phyloP scores from a whole-genome alignment of 2,329 filamentous ascomycete species.

The Aspergillus sp. region DNA sequence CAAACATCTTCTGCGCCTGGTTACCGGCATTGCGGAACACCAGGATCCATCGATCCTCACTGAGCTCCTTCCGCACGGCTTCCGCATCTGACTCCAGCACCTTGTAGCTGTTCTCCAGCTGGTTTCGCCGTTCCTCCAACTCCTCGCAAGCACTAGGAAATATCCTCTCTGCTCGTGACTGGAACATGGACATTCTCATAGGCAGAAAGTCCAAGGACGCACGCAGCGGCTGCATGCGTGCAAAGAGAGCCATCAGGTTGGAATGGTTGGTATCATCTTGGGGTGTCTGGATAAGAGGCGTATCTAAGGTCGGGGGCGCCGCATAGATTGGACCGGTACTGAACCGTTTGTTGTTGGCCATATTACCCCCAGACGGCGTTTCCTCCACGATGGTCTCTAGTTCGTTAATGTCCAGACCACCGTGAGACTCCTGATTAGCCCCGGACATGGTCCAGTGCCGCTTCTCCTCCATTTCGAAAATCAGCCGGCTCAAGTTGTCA shows the following conservation, averaged over 20 bases:
- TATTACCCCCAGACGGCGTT: conserved; percentile 54
- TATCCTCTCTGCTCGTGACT: conserved; percentile 64
- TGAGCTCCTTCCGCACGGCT: conserved; percentile 77
- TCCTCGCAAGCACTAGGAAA: conserved; percentile 92
- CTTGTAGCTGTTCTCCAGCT: conserved; percentile 77
- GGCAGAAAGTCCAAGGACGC: conserved; percentile 93
- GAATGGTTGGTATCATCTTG: conserved; percentile 85
- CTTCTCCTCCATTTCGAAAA: conserved; percentile 98
- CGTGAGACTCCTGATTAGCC: conserved; percentile 45
- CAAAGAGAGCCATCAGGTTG: conserved; percentile 80
- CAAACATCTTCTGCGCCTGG: conserved; percentile 93
- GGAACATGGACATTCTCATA: conserved; percentile 85
- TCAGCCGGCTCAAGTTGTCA: conserved; percentile 68
- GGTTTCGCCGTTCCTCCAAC: conserved; percentile 65
- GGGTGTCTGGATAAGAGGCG: conserved; percentile 40
- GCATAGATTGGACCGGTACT: conserved; percentile 60
- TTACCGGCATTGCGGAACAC: conserved; percentile 89
- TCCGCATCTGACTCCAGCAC: conserved; percentile 87
- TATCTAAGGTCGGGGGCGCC: conserved; percentile 32
- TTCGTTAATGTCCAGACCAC: conserved; percentile 71
- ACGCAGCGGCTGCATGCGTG: conserved; percentile 86
- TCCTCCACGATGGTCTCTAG: conserved; percentile 92
- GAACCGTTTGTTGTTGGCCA: conserved; percentile 56
- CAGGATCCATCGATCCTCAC: conserved; percentile 91
- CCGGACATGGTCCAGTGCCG: conserved; percentile 69